Conservation (phyloP, 2,329 filamentous ascomycete species). For the Apiospora marii region DNA sequence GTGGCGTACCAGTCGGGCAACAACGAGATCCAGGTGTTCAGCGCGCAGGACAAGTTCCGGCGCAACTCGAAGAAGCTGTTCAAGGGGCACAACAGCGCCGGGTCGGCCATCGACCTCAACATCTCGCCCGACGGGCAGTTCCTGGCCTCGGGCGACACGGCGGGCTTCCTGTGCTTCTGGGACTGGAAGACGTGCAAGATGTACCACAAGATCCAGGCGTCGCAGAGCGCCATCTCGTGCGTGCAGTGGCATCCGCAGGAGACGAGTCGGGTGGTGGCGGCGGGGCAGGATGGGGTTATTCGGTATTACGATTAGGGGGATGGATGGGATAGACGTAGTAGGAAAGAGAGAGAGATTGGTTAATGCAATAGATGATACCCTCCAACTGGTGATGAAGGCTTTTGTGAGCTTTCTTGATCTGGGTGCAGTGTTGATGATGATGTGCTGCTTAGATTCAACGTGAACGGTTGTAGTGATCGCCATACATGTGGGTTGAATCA, state of each 20-base stretch:
- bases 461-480: no score
- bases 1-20: conserved; percentile 93
- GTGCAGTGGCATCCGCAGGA: conserved; percentile 98
- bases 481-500: no score
- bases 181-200: conserved; percentile 99
- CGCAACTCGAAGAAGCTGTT: conserved; percentile 98
- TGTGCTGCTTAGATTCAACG: no score
- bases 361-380: no score
- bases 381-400: no score
- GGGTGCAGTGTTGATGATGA: no score
- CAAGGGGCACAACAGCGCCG: conserved; percentile 93
- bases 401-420: no score
- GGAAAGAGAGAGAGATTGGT: background rate
- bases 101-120: conserved; percentile 88
- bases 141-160: conserved; percentile 84
- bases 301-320: conserved; percentile 84
- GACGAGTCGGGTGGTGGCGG: conserved; percentile 91
- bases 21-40: conserved; percentile 97
- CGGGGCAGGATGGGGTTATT: conserved; percentile 86
- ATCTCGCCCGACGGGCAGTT: conserved; percentile 94
- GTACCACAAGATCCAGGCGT: conserved; percentile 93
- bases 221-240: conserved; percentile 78
- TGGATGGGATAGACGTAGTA: no score
- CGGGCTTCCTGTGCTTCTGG: conserved; percentile 94
- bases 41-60: conserved; percentile 91